Evolutionary conservation across 2,329 filamentous ascomycete species (phyloP).

Genomic region (Dactylonectria estremocensis): DNA sequence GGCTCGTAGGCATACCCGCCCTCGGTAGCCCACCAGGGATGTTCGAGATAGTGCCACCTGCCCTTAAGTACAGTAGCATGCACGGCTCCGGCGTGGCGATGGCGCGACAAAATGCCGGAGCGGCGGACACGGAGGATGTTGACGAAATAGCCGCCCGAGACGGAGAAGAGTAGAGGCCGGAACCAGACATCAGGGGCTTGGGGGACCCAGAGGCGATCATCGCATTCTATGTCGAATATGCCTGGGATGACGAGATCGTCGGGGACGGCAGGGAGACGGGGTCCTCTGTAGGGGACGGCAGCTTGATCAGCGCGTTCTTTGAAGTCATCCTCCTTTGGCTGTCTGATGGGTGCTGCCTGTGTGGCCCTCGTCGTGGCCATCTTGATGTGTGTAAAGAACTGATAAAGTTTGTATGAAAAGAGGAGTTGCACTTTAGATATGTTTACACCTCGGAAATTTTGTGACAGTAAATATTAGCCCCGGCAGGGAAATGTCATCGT

Average conservation of each 20-base stretch:
- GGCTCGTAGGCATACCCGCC: slow-evolving; percentile 55
- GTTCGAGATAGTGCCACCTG: slow-evolving; percentile 56
- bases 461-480: too few species aligned
- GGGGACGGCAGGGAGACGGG: slow-evolving; percentile 38
- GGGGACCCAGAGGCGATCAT: slow-evolving; percentile 52
- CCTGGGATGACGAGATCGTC: slow-evolving; percentile 46
- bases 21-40: slow-evolving; percentile 54
- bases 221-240: slow-evolving; percentile 47
- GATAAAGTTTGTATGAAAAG: too few species aligned
- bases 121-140: slow-evolving; percentile 51
- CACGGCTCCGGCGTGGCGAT: slow-evolving; percentile 52
- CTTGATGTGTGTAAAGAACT: background rate
- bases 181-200: slow-evolving; percentile 52
- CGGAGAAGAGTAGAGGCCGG: slow-evolving; percentile 49
- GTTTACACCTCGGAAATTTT: too few species aligned
- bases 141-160: slow-evolving; percentile 52
- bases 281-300: slow-evolving; percentile 40
- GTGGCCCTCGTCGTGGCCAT: background rate
- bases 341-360: background rate
- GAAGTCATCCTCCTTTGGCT: slow-evolving; percentile 12
- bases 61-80: slow-evolving; percentile 52
- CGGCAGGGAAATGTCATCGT: too few species aligned
- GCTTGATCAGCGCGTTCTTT: background rate
- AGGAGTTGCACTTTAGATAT: too few species aligned
- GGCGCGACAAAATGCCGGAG: slow-evolving; percentile 52